Base-by-base conservation (phyloP, 2,329 filamentous ascomycete species). In the Dactylellina cionopaga region DNA sequence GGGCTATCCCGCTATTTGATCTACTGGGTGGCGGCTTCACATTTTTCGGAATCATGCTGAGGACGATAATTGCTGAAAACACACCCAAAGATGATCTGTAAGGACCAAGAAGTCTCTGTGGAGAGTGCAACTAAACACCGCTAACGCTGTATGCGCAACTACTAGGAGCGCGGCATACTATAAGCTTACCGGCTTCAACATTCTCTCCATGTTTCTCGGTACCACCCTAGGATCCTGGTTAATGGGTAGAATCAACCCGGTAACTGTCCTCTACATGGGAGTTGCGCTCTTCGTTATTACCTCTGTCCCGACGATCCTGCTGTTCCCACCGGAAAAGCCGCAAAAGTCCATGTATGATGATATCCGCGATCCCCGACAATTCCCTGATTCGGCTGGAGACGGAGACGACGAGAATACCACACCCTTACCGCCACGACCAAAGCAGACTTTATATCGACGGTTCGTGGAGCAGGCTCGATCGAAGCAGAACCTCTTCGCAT, bases 21-120 rank as follows among this genome's bases (percentile, higher is more conserved):
- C 55, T 72, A 17, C 19, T 72, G 10, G 68, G 68, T 1, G 68
- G 68, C 29, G 68, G 59, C n/a, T 72, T 65, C 33, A 59, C 68
- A 10, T 72, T 72, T 37, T 64, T 72, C 24, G 68, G 59, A 13
- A 72, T 72, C 5, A 72, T 72, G 59, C 44, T 72, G 59, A 44
- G 68, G 29, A 72, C 68, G 17, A 46, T 65, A 7, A 72, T 72
- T 22, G 68, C 68, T 19, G 68, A 72, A 44, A 72, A 72, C 35
- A 52, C 54, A 46, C 59, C 68, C 2, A 72, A 72, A 31, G 59
- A 72, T 24, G 68, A 72, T 6, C 24, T 72, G 68, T 72, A 39
- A 72, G 68, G 64, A 3, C 7, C 41, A 17, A n/a, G 15, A 5
- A 15, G 5, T n/a, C n/a, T n/a, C n/a, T n/a, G n/a, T n/a, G n/a